Percentiles rank a stretch among this genome's conserved stretches.
These are phyloP conservation scores for Beauveria rudraprayagi DNA, from an alignment of 2,329 filamentous ascomycete species.

Conservation along the genomic window DNA sequence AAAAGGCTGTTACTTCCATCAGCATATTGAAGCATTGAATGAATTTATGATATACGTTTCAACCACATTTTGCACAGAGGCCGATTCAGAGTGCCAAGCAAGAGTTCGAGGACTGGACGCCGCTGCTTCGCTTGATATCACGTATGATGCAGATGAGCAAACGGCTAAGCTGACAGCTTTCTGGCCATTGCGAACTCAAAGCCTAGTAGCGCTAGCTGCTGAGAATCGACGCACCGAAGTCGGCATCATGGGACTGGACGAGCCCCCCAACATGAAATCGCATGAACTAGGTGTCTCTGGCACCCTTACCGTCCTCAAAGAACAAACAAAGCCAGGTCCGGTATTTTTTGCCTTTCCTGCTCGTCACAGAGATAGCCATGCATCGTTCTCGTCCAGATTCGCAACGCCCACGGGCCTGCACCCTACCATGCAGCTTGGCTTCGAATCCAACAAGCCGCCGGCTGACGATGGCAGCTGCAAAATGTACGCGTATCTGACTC, in stretches of 20 bases:
- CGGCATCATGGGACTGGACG: slow-evolving; percentile 64
- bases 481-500: slow-evolving; percentile 71
- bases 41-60: slow-evolving; percentile 46
- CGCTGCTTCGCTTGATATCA: slow-evolving; percentile 65
- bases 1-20: slow-evolving; percentile 62
- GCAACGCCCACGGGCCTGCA: slow-evolving; percentile 71
- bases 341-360: slow-evolving; percentile 79
- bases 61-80: slow-evolving; percentile 40
- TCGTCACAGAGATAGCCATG: slow-evolving; percentile 56
- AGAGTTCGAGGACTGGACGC: slow-evolving; percentile 35
- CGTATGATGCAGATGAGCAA: slow-evolving; percentile 62
- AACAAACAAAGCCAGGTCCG: slow-evolving; percentile 62
- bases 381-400: slow-evolving; percentile 57
- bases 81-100: slow-evolving; percentile 40
- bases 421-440: slow-evolving; percentile 63
- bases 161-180: slow-evolving; percentile 56
- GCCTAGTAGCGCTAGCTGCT: slow-evolving; percentile 32
- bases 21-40: slow-evolving; percentile 49
- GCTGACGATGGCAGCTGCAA: slow-evolving; percentile 54
- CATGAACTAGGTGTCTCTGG: slow-evolving; percentile 75
- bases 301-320: slow-evolving; percentile 68
- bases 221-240: slow-evolving; percentile 61
- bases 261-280: slow-evolving; percentile 48
- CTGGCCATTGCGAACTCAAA: slow-evolving; percentile 45
- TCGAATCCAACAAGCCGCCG: slow-evolving; percentile 46